Percentiles rank a stretch among this genome's conserved stretches.
Conservation (phyloP, 1,284 basidiomycete genomes). For the Ganoderma lingzhi region DNA sequence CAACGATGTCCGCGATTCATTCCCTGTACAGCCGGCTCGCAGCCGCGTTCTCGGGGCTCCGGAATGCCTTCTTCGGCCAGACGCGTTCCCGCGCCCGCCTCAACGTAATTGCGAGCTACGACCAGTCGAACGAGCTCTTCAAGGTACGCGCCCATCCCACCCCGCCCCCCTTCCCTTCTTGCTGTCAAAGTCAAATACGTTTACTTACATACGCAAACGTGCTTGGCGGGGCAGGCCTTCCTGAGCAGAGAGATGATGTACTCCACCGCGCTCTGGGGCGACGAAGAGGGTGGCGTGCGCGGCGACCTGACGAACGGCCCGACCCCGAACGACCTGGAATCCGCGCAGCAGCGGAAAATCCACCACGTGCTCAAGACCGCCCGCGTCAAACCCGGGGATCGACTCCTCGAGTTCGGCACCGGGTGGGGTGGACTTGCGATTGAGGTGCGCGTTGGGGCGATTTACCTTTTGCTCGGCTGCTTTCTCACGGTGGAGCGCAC, state of each 20-base stretch:
- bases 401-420: constrained; percentile 90
- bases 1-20: constrained; percentile 70
- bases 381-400: constrained; percentile 78
- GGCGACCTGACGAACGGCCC: constrained; percentile 54
- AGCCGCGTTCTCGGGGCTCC: constrained; percentile 74
- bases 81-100: constrained; percentile 79
- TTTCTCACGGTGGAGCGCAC: constrained; percentile 19
- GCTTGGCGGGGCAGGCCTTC: constrained; percentile 64
- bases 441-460: constrained; percentile 59
- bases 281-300: constrained; percentile 74
- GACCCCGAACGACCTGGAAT: constrained; percentile 74
- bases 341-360: constrained; percentile 85
- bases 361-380: constrained; percentile 80
- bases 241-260: constrained; percentile 93
- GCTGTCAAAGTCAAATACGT: constrained; percentile 1
- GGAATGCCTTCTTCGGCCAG: constrained; percentile 85
- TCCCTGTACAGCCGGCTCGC: constrained; percentile 72
- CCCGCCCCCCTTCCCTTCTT: constrained; percentile 1
- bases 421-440: constrained; percentile 94
- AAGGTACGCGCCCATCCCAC: constrained; percentile 52
- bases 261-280: constrained; percentile 84
- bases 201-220: neutral
- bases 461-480: neutral
- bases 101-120: constrained; percentile 90
- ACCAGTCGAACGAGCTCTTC: constrained; percentile 86